phyloP scores from a whole-genome alignment of 306 rosid species.

The Nissolia schottii region DNA sequence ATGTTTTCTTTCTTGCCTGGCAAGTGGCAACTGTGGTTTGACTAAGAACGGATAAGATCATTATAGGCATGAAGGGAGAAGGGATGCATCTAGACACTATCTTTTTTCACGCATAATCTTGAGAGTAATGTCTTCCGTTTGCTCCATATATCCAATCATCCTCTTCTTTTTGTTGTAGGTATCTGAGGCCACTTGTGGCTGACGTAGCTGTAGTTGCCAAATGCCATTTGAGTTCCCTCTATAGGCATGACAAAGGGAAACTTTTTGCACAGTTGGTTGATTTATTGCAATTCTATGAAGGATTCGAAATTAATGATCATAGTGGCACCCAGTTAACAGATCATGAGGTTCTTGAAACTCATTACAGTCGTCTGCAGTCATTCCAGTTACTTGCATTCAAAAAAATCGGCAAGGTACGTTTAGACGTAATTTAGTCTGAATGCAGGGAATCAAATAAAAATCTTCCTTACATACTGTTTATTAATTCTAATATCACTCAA shows the following conservation, averaged over 20 bases:
- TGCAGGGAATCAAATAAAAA: background rate
- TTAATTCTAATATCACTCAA: constrained; percentile 3
- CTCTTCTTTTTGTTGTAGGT: constrained; percentile 44
- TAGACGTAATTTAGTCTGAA: constrained; percentile 2
- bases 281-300: constrained; percentile 88
- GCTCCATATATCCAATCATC: background rate
- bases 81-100: background rate
- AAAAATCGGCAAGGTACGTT: constrained; percentile 72
- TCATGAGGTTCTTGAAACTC: constrained; percentile 90
- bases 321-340: constrained; percentile 84
- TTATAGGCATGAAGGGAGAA: background rate
- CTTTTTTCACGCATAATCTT: background rate
- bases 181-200: constrained; percentile 90
- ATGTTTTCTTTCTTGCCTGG: background rate
- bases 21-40: background rate
- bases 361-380: constrained; percentile 77
- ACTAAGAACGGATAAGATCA: background rate
- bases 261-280: constrained; percentile 95
- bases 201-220: constrained; percentile 97
- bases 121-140: background rate
- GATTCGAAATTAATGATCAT: constrained; percentile 95
- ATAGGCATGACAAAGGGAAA: constrained; percentile 87
- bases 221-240: constrained; percentile 94
- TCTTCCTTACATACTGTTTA: background rate
- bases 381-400: constrained; percentile 88